Evolutionary conservation across 2,329 filamentous ascomycete species (phyloP), one percentile per base, ranked within the genome.

Genomic region (Phaeosphaeria sp.): DNA sequence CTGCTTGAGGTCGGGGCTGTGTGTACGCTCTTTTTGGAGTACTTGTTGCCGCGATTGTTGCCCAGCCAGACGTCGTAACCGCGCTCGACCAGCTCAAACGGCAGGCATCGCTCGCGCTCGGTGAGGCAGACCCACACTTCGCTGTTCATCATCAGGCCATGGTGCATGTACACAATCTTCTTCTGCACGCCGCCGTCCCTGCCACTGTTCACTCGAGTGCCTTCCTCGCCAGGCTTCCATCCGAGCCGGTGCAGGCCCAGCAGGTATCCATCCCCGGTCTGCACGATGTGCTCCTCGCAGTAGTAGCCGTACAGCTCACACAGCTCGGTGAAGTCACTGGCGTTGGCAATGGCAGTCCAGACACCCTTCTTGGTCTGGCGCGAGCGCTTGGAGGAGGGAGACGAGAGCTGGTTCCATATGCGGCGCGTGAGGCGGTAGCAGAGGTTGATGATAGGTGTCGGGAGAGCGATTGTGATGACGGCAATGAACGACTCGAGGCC

Each of bases 31-130:
- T 99, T 99, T 78, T 98, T 99, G 46, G 93, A 97, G 80, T 99
- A 99, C 76, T 99, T 99, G 84, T 99, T 99, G 50, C 95, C 95
- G 36, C 95, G 89, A 72, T 99, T 99, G 77, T 99, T 99, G 50
- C 95, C 95, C 61, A 99, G 84, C 92, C 95, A 99, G 64, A 98
- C 94, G 81, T 99, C 95, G 69, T 96, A 99, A 2, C 95, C 95
- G 70, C 87, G 86, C 71, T 97, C 92, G 0, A 96, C 92, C 44
- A 99, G 82, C 65, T 90, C 86, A 74, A 99, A 98, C 0, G 95
- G 92, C 41, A 99, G 82, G 66, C 90, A 94, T 66, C 93, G 86
- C 76, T 96, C 86, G 66, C 89, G 88, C 65, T 97, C 91, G 0
- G 94, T 96, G 73, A 94, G 80, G 72, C 92, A 96, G 9, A 98